phyloP scores from a whole-genome alignment of 2,329 filamentous ascomycete species.

The Seiridium unicorne region DNA sequence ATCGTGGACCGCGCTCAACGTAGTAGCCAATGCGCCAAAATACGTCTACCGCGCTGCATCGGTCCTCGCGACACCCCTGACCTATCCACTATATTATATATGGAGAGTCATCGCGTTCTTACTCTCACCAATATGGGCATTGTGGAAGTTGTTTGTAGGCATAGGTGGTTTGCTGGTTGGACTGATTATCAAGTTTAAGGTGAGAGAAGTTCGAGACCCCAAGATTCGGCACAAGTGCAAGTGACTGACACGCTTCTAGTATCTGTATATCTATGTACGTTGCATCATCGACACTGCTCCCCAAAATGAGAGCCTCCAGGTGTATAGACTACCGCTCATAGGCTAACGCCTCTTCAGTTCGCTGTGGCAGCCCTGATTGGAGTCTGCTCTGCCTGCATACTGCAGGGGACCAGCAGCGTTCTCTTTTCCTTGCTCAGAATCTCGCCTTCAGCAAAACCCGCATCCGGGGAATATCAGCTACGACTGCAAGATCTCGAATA shows the following conservation, averaged over 20 bases:
- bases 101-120: constrained; percentile 21
- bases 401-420: constrained; percentile 25
- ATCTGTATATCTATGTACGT: constrained; percentile 31
- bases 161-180: constrained; percentile 13
- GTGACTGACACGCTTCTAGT: constrained; percentile 15
- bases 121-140: constrained; percentile 24
- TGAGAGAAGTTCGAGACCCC: constrained; percentile 6
- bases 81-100: constrained; percentile 24
- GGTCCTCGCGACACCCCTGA: constrained; percentile 23
- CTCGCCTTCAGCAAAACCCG: neutral
- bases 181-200: constrained; percentile 25
- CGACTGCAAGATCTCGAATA: neutral
- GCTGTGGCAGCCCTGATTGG: constrained; percentile 27
- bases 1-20: neutral
- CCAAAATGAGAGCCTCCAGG: neutral
- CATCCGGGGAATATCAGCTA: neutral
- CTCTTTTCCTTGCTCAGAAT: constrained; percentile 26
- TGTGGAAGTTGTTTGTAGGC: constrained; percentile 14
- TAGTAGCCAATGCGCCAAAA: neutral
- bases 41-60: constrained; percentile 11
- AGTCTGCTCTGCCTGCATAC: constrained; percentile 19
- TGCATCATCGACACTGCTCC: neutral
- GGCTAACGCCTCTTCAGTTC: constrained; percentile 15
- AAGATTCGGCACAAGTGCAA: neutral
- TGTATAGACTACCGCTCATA: neutral